Evolutionary conservation across 495 filamentous ascomycete species (phyloP), one percentile per base, ranked within the genome.

Genomic region (Aspergillus coremiiformis): DNA sequence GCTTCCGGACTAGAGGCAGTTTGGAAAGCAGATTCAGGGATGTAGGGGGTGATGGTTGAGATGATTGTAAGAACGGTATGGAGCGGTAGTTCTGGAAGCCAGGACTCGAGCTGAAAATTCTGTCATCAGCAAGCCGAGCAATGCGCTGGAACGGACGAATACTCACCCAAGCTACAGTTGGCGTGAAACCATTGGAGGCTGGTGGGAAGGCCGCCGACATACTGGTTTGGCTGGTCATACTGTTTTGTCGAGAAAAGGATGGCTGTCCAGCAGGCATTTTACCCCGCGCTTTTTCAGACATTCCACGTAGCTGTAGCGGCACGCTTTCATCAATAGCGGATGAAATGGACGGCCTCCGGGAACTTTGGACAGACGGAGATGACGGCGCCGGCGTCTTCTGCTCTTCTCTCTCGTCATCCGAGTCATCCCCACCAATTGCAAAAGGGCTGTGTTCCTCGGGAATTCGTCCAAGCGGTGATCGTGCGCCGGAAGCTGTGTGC

Each of bases 221-320:
- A 66, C 84, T 85, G 47, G 72, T 78, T 30, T 96, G 77, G 57
- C 89, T 95, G 9, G 89, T 87, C 43, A 84, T 90, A 66, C 89
- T 95, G 61, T 91, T 93, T 62, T 96, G 93, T 7, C 94, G 77
- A 3, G 91, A 96, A 64, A 98, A 96, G 14, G 79, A 80, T 9
- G 79, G 77, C 33, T 87, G 78, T 3, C 88, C 86, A 9, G 87
- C 90, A n/a, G 94, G 94, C 81, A 93, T 89, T 66, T 99, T 99
- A 7, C 93, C 93, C 44, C 93, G 75, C 22, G 93, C 94, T 63
- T 97, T 99, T 66, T 99, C 93, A 9, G 92, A 95, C 90, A 97
- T 99, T 43, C 90, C 92, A 43, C 89, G 81, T n/a, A 94, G 64
- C 59, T 96, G 92, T 29, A 84, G 72, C n/a, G 91, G 89, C 10